Evolutionary conservation across 306 rosid species (phyloP).

Genomic region (Fragaria iinumae): DNA sequence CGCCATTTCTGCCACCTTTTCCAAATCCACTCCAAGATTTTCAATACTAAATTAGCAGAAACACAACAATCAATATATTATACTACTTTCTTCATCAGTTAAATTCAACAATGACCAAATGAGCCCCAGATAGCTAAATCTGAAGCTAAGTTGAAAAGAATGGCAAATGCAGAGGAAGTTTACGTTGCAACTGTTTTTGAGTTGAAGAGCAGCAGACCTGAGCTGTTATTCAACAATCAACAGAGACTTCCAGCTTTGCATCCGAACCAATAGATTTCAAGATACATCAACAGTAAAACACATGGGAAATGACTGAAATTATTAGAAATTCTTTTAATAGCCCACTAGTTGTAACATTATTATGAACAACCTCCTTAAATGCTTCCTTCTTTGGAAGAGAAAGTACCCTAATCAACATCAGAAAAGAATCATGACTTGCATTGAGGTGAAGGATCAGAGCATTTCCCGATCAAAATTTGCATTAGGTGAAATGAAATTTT

Average conservation of each 20-base stretch:
- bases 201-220: neutral
- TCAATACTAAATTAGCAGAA: neutral
- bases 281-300: no score
- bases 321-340: no score
- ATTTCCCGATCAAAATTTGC: no score
- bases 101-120: neutral
- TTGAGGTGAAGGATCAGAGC: no score
- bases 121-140: neutral
- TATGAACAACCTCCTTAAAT: no score
- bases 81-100: neutral
- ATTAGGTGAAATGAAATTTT: no score
- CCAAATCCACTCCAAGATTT: neutral
- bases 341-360: no score
- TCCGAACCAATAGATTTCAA: no score
- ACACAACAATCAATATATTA: neutral
- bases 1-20: neutral
- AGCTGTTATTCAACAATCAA: neutral
- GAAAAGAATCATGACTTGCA: no score
- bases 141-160: neutral
- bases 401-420: no score
- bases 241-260: neutral
- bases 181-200: neutral
- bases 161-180: neutral
- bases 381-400: no score
- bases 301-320: no score